Conservation (phyloP, 2,329 filamentous ascomycete species). For the Bretziella fagacearum region DNA sequence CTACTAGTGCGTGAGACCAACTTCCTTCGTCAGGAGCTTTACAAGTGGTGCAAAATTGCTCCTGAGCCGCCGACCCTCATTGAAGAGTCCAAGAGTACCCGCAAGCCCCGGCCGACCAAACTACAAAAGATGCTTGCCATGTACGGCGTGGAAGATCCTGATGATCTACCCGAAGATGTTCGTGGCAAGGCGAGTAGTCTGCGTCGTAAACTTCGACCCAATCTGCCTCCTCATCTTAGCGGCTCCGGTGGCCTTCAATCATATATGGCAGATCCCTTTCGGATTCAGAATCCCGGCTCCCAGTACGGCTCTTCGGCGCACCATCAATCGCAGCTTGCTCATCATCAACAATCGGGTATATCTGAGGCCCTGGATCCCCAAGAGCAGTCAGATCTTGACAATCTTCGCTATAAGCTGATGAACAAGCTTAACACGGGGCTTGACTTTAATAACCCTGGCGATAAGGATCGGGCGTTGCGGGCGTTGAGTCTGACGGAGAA, state of each 20-base stretch:
- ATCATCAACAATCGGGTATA: conserved; percentile 16
- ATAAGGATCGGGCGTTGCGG: conserved; percentile 35
- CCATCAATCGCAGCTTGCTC: conserved; percentile 16
- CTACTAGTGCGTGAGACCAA: conserved; percentile 89
- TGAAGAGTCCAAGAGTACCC: conserved; percentile 74
- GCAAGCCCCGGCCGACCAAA: conserved; percentile 92
- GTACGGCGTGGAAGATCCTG: conserved; percentile 74
- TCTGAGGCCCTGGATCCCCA: conserved; percentile 26
- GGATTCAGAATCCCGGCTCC: conserved; percentile 16
- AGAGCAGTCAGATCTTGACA: conserved; percentile 22
- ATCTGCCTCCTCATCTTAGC: conserved; percentile 22
- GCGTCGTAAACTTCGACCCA: conserved; percentile 53
- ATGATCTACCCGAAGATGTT: conserved; percentile 71
- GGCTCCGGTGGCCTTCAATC: conserved; percentile 11
- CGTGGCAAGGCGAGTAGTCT: conserved; percentile 60
- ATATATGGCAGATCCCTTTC: conserved; percentile 17
- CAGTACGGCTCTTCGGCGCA: conserved; percentile 14
- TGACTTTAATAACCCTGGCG: conserved; percentile 28
- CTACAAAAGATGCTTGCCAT: conserved; percentile 86
- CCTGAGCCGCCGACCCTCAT: conserved; percentile 71
- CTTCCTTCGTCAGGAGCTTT: conserved; percentile 86
- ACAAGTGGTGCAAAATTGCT: conserved; percentile 86
- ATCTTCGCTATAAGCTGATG: conserved; percentile 21
- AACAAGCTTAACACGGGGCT: conserved; percentile 30
- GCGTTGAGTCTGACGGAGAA: conserved; percentile 33